phyloP scores from a whole-genome alignment of 139 green algal species.

The Pedinophyceae sp. region DNA sequence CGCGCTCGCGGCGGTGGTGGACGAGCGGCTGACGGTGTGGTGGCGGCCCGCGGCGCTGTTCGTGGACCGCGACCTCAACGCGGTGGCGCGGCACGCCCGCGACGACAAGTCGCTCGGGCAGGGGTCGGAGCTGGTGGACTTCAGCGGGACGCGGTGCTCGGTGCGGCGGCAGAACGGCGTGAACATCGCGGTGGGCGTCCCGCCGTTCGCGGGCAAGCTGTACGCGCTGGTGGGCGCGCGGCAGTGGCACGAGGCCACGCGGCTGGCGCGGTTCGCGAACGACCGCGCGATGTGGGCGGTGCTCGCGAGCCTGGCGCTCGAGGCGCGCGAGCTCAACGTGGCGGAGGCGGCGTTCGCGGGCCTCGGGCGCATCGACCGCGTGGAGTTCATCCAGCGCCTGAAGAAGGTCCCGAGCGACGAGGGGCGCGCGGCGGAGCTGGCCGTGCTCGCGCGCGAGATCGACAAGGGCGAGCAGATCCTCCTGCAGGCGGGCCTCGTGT shows the following conservation, averaged over 20 bases:
- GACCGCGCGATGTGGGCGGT: constrained; percentile 52
- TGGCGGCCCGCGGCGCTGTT: constrained; percentile 50
- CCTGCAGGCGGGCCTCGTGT: constrained; percentile 42
- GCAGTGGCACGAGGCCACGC: constrained; percentile 49
- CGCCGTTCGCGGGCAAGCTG: constrained; percentile 35
- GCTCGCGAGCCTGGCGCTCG: constrained; percentile 47
- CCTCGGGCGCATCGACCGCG: constrained; percentile 16
- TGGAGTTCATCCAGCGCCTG: constrained; percentile 4
- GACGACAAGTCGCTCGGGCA: background rate
- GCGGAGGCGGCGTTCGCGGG: constrained; percentile 47
- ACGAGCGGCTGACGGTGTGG: constrained; percentile 49
- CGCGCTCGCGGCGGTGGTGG: constrained; percentile 48
- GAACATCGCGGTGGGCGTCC: constrained; percentile 18
- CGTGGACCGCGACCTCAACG: constrained; percentile 45
- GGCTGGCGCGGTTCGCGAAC: constrained; percentile 56
- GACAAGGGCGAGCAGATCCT: constrained; percentile 54
- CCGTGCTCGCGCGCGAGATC: constrained; percentile 32
- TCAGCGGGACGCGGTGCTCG: constrained; percentile 19
- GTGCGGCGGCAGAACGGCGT: constrained; percentile 39
- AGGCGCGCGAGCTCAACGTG: constrained; percentile 40
- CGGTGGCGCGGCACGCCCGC: constrained; percentile 12
- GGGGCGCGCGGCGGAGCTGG: constrained; percentile 48
- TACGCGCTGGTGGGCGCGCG: constrained; percentile 30
- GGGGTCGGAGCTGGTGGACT: constrained; percentile 4
- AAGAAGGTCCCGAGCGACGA: constrained; percentile 21